Evolutionary conservation across 139 green algal species (phyloP).

Genomic region (Auxenochlorella pyrenoidosa): DNA sequence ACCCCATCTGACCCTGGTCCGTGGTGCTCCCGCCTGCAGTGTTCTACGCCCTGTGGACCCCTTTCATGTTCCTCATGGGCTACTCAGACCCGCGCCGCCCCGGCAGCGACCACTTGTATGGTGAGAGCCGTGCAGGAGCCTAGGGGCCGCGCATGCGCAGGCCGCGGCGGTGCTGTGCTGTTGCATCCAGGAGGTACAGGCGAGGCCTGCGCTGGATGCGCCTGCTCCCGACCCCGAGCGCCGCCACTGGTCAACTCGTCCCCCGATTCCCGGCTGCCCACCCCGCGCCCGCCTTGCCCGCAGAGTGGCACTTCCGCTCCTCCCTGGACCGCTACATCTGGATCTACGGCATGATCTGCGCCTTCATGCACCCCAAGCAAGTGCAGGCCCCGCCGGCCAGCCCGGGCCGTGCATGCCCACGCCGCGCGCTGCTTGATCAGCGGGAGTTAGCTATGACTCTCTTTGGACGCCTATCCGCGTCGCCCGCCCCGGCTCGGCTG

Average conservation of each 20-base stretch:
- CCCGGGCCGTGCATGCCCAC: no score
- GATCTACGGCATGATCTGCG: conserved; percentile 97
- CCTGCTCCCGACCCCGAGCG: no score
- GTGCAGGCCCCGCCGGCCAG: not conserved
- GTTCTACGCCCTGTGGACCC: conserved; percentile 89
- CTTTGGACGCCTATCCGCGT: no score
- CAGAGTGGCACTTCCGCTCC: conserved; percentile 95
- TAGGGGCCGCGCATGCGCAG: not conserved
- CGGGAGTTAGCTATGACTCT: no score
- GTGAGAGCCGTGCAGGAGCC: conserved; percentile 18
- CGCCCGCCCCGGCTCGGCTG: no score
- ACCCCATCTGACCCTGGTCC: no score
- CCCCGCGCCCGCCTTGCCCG: not conserved
- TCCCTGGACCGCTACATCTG: conserved; percentile 95
- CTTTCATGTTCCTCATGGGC: conserved; percentile 83
- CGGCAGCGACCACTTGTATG: conserved; percentile 77
- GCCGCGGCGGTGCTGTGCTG: not conserved
- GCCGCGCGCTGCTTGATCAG: no score
- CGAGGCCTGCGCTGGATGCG: no score
- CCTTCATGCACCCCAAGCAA: conserved; percentile 78
- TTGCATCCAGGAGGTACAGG: no score
- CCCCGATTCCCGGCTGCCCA: no score
- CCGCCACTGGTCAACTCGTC: no score
- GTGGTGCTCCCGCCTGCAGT: conserved; percentile 49
- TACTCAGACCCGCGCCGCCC: conserved; percentile 90